Evolutionary conservation across 495 filamentous ascomycete species (phyloP), one percentile per base, ranked within the genome.

Genomic region (Xylaria bambusicola): DNA sequence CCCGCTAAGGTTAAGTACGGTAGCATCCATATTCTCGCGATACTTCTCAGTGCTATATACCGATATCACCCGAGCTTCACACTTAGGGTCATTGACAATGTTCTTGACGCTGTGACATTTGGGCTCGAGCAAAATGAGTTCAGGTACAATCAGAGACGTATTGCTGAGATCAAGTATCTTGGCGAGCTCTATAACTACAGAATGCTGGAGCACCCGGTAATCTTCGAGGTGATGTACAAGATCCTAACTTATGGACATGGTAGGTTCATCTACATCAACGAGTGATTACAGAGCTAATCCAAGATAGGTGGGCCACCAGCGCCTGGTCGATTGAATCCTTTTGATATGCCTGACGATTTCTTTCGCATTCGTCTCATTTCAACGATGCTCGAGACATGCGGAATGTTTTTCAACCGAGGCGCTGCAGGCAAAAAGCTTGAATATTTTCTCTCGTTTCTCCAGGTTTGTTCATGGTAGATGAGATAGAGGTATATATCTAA

Each of bases 101-200:
- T 97, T 4, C 78, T 97, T 23, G 94, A 99, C 71, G 86, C 89
- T 18, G 91, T 98, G 60, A 89, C 85, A 0, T 78, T 93, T 51
- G 95, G 93, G 3, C 80, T 99, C 7, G 94, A 99, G 73, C 84
- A 90, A 62, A 98, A 97, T 62, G 93, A 98, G 71, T 99, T 98
- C 84, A 92, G 93, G 69, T 95, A 91, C 77, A 97, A 97, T 70
- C 94, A 99, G 73, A 89, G 94, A 59, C 89, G 94, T 26, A 85
- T 98, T 56, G 92, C 94, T 3, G 93, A 97, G 70, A 90, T 97
- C 66, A 98, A 97, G 66, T 99, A 97, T 67, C 80, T 99, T 13
- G 93, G 89, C 13, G 94, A 99, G 78, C 83, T 99, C 36, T 99
- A 99, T 78, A 96, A 96, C 64, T 99, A 98, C 74, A 88, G 94